Evolutionary conservation across 2,329 filamentous ascomycete genomes (phyloP).

Genomic region (Pestalotiopsis sp.): DNA sequence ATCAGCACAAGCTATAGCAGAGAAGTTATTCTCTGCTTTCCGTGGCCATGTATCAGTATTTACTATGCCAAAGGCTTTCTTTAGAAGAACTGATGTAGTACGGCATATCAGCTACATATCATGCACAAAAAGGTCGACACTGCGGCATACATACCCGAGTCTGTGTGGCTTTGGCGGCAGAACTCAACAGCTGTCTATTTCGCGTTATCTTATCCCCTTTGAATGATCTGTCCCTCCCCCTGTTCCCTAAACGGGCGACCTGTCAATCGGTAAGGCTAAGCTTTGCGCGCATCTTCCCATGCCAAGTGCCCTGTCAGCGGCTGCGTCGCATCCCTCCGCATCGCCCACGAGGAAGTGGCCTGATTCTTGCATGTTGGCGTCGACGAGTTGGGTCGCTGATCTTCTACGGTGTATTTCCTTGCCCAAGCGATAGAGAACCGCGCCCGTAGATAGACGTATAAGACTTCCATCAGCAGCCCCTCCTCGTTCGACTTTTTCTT

Average conservation of each 20-base stretch:
- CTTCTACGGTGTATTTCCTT: not conserved
- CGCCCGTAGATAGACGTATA: not conserved
- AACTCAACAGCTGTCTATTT: not conserved
- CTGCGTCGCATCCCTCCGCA: constrained; percentile 1
- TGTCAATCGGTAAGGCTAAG: not conserved
- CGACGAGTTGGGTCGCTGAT: not conserved
- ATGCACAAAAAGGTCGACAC: not conserved
- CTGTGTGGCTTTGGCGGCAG: not conserved
- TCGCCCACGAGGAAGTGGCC: constrained; percentile 14
- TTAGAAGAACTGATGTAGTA: not conserved
- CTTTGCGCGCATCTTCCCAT: not conserved
- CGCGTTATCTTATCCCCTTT: not conserved
- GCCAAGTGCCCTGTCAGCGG: not conserved
- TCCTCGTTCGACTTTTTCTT: constrained; percentile 8
- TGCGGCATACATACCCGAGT: not conserved
- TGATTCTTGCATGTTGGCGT: constrained; percentile 12
- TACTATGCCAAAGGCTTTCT: not conserved
- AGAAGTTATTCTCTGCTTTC: not conserved
- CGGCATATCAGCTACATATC: not conserved
- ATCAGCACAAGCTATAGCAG: not conserved
- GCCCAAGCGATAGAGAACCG: not conserved
- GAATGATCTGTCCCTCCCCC: not conserved
- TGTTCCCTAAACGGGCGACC: not conserved
- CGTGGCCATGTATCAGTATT: not conserved
- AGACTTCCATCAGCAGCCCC: not conserved